Percentiles rank a stretch among this genome's conserved stretches.
Evolutionary conservation across 2,329 filamentous ascomycete species (phyloP).

Genomic region (Acarospora socialis): DNA sequence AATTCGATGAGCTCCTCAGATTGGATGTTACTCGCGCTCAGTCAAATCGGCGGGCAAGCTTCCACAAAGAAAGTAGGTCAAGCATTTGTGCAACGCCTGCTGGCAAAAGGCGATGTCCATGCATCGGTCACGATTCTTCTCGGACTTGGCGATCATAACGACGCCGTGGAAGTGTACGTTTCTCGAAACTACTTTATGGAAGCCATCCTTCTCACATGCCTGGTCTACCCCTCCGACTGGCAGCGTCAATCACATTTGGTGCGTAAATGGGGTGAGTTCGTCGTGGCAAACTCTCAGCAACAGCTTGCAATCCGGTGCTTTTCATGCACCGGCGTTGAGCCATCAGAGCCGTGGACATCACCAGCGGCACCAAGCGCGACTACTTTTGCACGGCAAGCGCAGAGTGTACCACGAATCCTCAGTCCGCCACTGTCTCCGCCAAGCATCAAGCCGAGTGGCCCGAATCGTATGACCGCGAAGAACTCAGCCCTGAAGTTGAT

Average conservation of each 20-base stretch:
- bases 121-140: conserved; percentile 86
- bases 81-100: conserved; percentile 75
- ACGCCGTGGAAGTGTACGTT: conserved; percentile 91
- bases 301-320: conserved; percentile 87
- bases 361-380: conserved; percentile 56
- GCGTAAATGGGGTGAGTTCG: conserved; percentile 88
- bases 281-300: conserved; percentile 72
- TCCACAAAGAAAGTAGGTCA: conserved; percentile 84
- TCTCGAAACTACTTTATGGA: conserved; percentile 88
- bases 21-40: conserved; percentile 92
- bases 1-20: conserved; percentile 85
- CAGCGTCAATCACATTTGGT: conserved; percentile 77
- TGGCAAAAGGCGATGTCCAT: conserved; percentile 83
- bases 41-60: conserved; percentile 62
- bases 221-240: conserved; percentile 77
- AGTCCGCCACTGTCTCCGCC: conserved; percentile 57
- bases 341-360: conserved; percentile 75
- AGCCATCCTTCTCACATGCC: conserved; percentile 72
- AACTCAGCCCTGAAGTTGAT: conserved; percentile 79
- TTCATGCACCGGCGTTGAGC: conserved; percentile 75
- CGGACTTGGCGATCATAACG: conserved; percentile 79
- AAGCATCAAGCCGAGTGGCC: conserved; percentile 42
- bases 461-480: conserved; percentile 50
- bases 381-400: conserved; percentile 37
- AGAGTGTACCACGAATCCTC: conserved; percentile 44